These are phyloP conservation scores for Pseudogymnoascus sp. DNA, from an alignment of 2,329 filamentous ascomycete genomes.

Conservation along the genomic window DNA sequence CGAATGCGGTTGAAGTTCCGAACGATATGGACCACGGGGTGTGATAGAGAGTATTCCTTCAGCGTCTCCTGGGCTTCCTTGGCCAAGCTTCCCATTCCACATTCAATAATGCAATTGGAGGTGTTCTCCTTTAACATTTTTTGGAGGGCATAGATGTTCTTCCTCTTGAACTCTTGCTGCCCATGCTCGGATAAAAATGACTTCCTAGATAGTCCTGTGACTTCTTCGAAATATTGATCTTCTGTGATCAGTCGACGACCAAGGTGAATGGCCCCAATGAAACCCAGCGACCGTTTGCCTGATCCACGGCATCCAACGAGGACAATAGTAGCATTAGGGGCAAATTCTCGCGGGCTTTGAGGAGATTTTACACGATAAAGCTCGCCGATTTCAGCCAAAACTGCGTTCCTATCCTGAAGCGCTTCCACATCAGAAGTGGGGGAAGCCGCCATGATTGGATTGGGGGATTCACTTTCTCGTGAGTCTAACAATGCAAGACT, in stretches of 20 bases:
- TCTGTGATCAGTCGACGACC: slow-evolving; percentile 60
- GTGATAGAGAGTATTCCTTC: slow-evolving; percentile 50
- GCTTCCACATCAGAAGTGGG: not conserved
- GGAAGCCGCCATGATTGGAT: not conserved
- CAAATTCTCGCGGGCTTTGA: slow-evolving; percentile 32
- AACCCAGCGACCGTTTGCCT: slow-evolving; percentile 68
- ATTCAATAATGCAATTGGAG: slow-evolving; percentile 59
- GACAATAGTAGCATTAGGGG: slow-evolving; percentile 56
- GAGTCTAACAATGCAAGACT: not conserved
- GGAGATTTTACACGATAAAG: slow-evolving; percentile 25
- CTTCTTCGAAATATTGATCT: slow-evolving; percentile 58
- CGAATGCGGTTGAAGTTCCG: slow-evolving; percentile 58
- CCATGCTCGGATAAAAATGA: slow-evolving; percentile 57
- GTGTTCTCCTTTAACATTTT: slow-evolving; percentile 50
- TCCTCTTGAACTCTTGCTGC: slow-evolving; percentile 50
- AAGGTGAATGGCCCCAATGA: slow-evolving; percentile 65
- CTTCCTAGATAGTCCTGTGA: slow-evolving; percentile 51
- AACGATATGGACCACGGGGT: slow-evolving; percentile 63
- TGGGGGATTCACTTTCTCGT: not conserved
- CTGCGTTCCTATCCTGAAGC: slow-evolving; percentile 1
- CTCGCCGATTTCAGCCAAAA: slow-evolving; percentile 8
- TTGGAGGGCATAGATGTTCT: slow-evolving; percentile 54
- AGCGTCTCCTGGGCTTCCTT: slow-evolving; percentile 41
- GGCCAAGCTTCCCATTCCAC: slow-evolving; percentile 49
- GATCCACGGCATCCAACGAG: slow-evolving; percentile 67